A percentile compares a stretch with the other conserved stretches of the same genome.
Evolutionary conservation across 768 basidiomycete genomes (phyloP).

Genomic region (Termitomyces sp.): DNA sequence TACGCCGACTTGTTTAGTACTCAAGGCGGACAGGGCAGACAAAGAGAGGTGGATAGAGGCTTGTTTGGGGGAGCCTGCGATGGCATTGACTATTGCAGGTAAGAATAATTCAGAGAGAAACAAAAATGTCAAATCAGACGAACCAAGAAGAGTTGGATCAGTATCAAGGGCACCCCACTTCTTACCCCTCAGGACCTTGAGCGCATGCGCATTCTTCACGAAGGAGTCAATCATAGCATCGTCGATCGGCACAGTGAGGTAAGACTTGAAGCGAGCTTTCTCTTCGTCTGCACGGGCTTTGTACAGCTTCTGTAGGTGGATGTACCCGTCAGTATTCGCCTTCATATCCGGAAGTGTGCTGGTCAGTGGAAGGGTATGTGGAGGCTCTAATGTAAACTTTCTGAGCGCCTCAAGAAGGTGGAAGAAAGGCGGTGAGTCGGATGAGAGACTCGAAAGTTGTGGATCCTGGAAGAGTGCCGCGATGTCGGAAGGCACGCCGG

Average conservation of each 20-base stretch:
- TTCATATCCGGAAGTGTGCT: slow-evolving; percentile 95
- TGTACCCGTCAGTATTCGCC: slow-evolving; percentile 79
- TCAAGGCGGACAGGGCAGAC: slow-evolving; percentile 49
- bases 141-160: slow-evolving; percentile 46
- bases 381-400: slow-evolving; percentile 54
- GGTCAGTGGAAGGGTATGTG: slow-evolving; percentile 75
- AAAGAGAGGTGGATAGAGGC: slow-evolving; percentile 70
- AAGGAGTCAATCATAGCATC: slow-evolving; percentile 64
- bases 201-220: slow-evolving; percentile 75
- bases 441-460: slow-evolving; percentile 37
- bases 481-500: slow-evolving; percentile 66
- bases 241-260: slow-evolving; percentile 43
- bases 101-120: neutral
- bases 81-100: slow-evolving; percentile 35
- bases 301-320: slow-evolving; percentile 84
- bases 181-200: slow-evolving; percentile 63
- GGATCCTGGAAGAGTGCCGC: slow-evolving; percentile 60
- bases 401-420: slow-evolving; percentile 72
- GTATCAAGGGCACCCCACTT: slow-evolving; percentile 56
- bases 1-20: slow-evolving; percentile 25
- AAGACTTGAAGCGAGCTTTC: slow-evolving; percentile 51
- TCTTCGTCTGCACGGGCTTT: slow-evolving; percentile 73
- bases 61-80: slow-evolving; percentile 46
- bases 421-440: slow-evolving; percentile 68
- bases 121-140: neutral